Evolutionary conservation across 306 rosid genomes (phyloP), one percentile per base, ranked within the genome.

Genomic region (Cucurbita ficifolia): DNA sequence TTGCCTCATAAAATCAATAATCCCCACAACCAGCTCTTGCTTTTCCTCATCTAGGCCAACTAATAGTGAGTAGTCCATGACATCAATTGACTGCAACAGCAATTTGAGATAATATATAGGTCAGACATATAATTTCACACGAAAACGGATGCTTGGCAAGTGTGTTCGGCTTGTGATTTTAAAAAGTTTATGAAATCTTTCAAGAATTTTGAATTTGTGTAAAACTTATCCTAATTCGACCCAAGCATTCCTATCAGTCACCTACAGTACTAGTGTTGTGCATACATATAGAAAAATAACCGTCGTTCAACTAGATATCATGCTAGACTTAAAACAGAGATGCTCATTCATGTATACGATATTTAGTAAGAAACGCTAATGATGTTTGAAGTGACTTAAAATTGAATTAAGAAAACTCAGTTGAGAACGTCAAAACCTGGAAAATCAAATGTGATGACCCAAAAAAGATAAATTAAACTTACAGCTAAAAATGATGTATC

Each of bases 1-100:
- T 72, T 94, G 99, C 70, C 99, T 91, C 99, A 95, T 83, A 83
- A 88, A 95, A 78, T 95, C 99, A 74, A 95, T 95, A 80, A 95
- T 89, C 82, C 97, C 99, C 74, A 95, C 85, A 78, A 95, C 93
- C 82, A 95, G 79, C 75, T 95, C 92, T 53, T 91, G 91, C 80
- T 84, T 95, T 80, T 88, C 96, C 85, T 95, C 89, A 76, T 95
- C 99, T 84, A 95, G 81, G 62, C 99, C 99, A 59, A 91, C 96
- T 76, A 95, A 89, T 64, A 95, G 78, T 42, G 99, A 95, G 76
- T 95, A 95, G 84, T 95, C 99, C 99, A 95, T 95, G 57, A 91
- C 99, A 75, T 87, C 91, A 75, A 89, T 79, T 1, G 96, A 87
- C 99, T 95, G 87, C 91, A 88, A 6, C 63, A 82, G 3, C 2